Evolutionary conservation across 768 basidiomycete species (phyloP), one percentile per base, ranked within the genome.

Genomic region (Phaffia australis): DNA sequence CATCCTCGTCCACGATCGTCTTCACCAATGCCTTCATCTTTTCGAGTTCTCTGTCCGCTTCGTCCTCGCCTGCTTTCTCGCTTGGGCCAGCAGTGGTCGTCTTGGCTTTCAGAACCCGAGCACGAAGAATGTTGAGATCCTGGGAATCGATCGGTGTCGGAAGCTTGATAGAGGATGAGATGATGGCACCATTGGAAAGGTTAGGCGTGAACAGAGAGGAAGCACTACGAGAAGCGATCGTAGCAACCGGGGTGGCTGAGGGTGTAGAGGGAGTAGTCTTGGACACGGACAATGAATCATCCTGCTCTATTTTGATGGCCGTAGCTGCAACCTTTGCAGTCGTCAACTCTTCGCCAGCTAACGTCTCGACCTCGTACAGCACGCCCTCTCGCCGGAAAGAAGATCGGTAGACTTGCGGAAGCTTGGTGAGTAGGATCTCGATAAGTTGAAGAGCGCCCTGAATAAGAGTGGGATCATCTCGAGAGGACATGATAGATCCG

Each of bases 331-430:
- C 60, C 57, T 67, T 61, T 3, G 63, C 55, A 1, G 83, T 79
- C 5, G 81, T 79, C 47, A 94, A 78, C 9, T 81, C 73, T 59
- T 86, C 82, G 16, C 81, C 81, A 8, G 90, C 86, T 32, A 93
- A 78, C 11, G 79, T 75, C 70, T 92, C 91, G 48, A 99, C 85
- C 75, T 98, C 95, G 76, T 97, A 88, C 76, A 95, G 85, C 32
- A 98, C 95, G 11, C 95, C 95, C 77, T 99, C 94, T 32, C 93
- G 82, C 25, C 89, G 84, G 81, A 98, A 91, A 0, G 87, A 85
- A 21, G 89, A 87, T 73, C 84, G 85, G 77, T 95, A 98, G 60
- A 89, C 81, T 16, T 83, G 79, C 11, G 89, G 86, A 54, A 91
- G 81, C 76, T 95, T 98, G 73, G 79, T 80, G 60, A 97, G 79